Evolutionary conservation across 805 yeast species (phyloP).

Genomic region (Saccharomycopsis sp.): DNA sequence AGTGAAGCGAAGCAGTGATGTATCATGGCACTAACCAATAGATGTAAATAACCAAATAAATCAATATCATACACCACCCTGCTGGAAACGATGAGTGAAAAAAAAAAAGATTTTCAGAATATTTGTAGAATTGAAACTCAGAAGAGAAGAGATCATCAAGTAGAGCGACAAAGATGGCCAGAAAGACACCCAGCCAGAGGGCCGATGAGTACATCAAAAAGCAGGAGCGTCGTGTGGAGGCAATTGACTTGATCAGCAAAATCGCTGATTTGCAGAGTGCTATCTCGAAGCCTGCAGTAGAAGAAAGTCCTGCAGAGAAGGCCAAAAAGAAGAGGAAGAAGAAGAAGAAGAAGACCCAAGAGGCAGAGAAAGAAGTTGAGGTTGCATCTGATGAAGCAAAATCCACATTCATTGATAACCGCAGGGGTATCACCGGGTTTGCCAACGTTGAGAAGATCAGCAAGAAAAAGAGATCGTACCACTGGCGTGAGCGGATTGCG

Average conservation of each 20-base stretch:
- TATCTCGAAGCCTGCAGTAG: conserved; percentile 30
- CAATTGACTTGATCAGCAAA: conserved; percentile 33
- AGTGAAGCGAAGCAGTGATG: no score
- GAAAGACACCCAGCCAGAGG: conserved; percentile 12
- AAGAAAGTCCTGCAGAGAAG: conserved; percentile 60
- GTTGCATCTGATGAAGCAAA: conserved; percentile 5
- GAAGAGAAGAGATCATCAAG: no score
- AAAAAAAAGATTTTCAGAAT: no score
- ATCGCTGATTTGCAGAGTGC: conserved; percentile 15
- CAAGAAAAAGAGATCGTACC: conserved; percentile 44
- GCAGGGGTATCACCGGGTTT: conserved; percentile 67
- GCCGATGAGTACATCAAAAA: conserved; percentile 16
- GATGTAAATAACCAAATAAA: not conserved
- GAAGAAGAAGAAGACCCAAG: conserved; percentile 19
- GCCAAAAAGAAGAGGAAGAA: conserved; percentile 39
- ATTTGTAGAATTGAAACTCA: no score
- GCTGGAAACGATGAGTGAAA: no score
- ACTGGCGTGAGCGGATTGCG: conserved; percentile 61
- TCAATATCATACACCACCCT: no score
- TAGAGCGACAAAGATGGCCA: no score
- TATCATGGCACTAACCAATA: no score
- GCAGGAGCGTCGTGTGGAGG: conserved; percentile 22
- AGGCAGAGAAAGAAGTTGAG: conserved; percentile 21
- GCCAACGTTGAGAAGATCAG: conserved; percentile 42
- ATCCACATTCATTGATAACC: conserved; percentile 56